Conservation (phyloP, 768 basidiomycete species). For the Piloderma croceum region DNA sequence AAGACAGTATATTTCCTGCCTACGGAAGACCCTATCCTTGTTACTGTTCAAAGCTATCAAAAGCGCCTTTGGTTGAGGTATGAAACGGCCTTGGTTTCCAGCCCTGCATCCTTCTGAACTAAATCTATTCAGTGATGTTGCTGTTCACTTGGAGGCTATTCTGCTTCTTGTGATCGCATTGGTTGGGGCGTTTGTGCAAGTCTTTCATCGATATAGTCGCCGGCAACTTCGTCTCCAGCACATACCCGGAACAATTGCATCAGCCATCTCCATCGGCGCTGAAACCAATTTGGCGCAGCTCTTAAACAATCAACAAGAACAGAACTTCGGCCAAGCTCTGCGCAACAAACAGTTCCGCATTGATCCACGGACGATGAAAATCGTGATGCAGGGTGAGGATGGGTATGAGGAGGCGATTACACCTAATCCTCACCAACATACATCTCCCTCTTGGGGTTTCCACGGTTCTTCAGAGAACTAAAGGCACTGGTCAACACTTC, state of each 20-base stretch:
- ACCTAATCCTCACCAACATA: too few species aligned
- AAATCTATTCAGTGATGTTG: conserved; percentile 40
- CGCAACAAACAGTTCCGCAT: conserved; percentile 45
- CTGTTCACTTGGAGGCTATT: conserved; percentile 38
- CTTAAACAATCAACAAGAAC: conserved; percentile 35
- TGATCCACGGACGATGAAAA: conserved; percentile 44
- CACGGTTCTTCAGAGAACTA: too few species aligned
- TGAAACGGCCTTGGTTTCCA: too few species aligned
- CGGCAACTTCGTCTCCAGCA: conserved; percentile 40
- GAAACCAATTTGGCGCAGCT: conserved; percentile 44
- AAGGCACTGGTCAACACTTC: too few species aligned
- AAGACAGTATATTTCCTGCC: conserved; percentile 46
- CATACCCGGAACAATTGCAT: conserved; percentile 50
- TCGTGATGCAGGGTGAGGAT: conserved; percentile 48
- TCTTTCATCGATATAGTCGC: conserved; percentile 42
- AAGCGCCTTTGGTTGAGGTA: conserved; percentile 48
- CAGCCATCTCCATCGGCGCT: conserved; percentile 49
- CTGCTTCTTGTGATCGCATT: conserved; percentile 42
- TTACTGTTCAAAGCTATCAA: conserved; percentile 39
- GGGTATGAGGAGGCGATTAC: conserved; percentile 32
- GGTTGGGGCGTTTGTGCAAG: conserved; percentile 38
- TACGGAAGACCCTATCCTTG: conserved; percentile 27
- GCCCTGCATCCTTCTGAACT: too few species aligned
- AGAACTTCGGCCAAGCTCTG: conserved; percentile 38
- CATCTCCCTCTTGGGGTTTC: too few species aligned